Evolutionary conservation across 2,329 filamentous ascomycete genomes (phyloP), one percentile per base, ranked within the genome.

Genomic region (Phyllachora maydis): DNA sequence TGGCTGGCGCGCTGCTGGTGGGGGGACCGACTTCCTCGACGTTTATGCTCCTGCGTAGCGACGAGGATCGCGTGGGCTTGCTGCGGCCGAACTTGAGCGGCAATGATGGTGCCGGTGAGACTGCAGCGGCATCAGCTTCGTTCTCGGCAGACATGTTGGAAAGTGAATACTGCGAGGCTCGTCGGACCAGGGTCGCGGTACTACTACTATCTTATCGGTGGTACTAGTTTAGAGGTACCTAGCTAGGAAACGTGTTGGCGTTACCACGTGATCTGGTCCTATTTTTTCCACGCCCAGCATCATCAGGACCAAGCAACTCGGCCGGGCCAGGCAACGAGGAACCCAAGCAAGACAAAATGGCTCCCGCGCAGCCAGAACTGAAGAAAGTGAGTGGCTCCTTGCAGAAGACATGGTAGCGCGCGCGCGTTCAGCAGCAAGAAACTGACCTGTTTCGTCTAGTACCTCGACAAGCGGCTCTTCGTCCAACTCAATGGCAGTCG

Each of bases 401-500:
- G 6, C n/a, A 19, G n/a, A n/a, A n/a, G n/a, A n/a, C n/a, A n/a
- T n/a, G n/a, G n/a, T n/a, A n/a, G n/a, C n/a, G n/a, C 15, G 16
- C 15, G 4, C n/a, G 5, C 22, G 16, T 2, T 12, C 10, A 20
- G 6, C 19, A n/a, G 10, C 12, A 9, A 9, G 11, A 11, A 11
- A 11, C 28, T 31, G 16, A 32, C 31, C 27, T 11, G 10, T 28
- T 30, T 28, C 12, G 12, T 24, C 23, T 40, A 98, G 88, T 98
- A 98, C 54, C 82, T 98, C 54, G 88, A 98, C 63, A 98, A 98
- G 69, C 69, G 85, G 54, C 67, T 98, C 44, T 92, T 93, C 50
- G 82, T 95, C 36, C 85, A 98, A 52, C 60, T 98, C 26, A 98
- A 98, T 52, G 88, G 88, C 43, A 92, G 83, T 50, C 77, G 88